Conservation (phyloP, 2,329 filamentous ascomycete species). For the Bipolaris cookei region DNA sequence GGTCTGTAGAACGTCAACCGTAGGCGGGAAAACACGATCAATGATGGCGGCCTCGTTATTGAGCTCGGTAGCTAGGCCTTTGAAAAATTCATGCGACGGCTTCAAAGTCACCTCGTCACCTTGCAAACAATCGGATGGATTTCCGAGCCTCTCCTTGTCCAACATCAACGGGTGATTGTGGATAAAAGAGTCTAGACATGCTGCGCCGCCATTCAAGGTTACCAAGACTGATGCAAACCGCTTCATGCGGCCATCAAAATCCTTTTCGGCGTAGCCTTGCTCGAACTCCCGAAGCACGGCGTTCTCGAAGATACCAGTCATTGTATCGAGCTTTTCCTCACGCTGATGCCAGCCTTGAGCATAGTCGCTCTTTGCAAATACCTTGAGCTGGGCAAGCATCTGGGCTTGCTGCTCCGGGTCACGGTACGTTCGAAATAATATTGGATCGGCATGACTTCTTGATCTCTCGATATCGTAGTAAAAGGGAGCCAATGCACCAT, state of each 20-base stretch:
- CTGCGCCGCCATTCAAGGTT: slow-evolving; percentile 78
- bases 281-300: slow-evolving; percentile 91
- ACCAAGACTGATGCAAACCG: slow-evolving; percentile 87
- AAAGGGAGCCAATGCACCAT: slow-evolving; percentile 85
- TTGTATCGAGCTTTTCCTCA: slow-evolving; percentile 73
- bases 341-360: slow-evolving; percentile 74
- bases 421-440: slow-evolving; percentile 84
- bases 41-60: slow-evolving; percentile 85
- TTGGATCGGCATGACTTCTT: slow-evolving; percentile 76
- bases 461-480: slow-evolving; percentile 81
- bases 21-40: slow-evolving; percentile 77
- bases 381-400: slow-evolving; percentile 81
- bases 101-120: slow-evolving; percentile 74
- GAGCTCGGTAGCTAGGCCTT: slow-evolving; percentile 72
- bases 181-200: slow-evolving; percentile 83
- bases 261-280: slow-evolving; percentile 85
- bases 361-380: slow-evolving; percentile 82
- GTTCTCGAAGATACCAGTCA: slow-evolving; percentile 85
- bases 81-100: slow-evolving; percentile 83
- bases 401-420: slow-evolving; percentile 90
- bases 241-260: slow-evolving; percentile 87
- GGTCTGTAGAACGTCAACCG: slow-evolving; percentile 72
- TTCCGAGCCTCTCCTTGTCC: slow-evolving; percentile 72
- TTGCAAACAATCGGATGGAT: slow-evolving; percentile 82
- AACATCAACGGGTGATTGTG: slow-evolving; percentile 86